These are phyloP conservation scores for Fusarium sp. DNA, from an alignment of 2,329 filamentous ascomycete genomes.

Conservation along the genomic window DNA sequence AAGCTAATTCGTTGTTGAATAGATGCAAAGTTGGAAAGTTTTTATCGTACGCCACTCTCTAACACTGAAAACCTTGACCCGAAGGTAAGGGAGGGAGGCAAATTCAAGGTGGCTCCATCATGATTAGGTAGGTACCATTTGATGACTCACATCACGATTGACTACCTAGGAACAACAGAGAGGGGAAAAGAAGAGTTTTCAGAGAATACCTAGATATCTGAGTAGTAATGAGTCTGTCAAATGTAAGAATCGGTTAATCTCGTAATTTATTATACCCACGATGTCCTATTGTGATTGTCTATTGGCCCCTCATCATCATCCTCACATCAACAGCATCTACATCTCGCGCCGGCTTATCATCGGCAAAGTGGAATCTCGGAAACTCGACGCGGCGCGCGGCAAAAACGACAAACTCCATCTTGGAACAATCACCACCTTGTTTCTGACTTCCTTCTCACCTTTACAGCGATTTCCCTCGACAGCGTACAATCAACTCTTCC, in stretches of 20 bases:
- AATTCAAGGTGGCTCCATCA: constrained; percentile 13
- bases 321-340: constrained; percentile 13
- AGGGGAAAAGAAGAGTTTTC: background rate
- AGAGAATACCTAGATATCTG: background rate
- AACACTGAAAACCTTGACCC: background rate
- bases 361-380: constrained; percentile 39
- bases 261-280: constrained; percentile 24
- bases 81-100: background rate
- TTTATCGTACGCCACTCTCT: background rate
- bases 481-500: constrained; percentile 17
- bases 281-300: constrained; percentile 20
- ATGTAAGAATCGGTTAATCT: background rate
- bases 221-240: background rate
- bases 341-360: constrained; percentile 43
- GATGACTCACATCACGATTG: constrained; percentile 21
- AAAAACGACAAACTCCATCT: constrained; percentile 38
- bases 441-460: constrained; percentile 21
- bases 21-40: background rate
- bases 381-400: constrained; percentile 40
- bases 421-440: constrained; percentile 33
- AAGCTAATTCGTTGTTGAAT: background rate
- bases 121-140: background rate
- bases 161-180: background rate
- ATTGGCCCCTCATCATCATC: constrained; percentile 22
- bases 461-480: constrained; percentile 31